Evolutionary conservation across 805 yeast species (phyloP), one percentile per base, ranked within the genome.

Genomic region (Schwanniomyces vanrijiae): DNA sequence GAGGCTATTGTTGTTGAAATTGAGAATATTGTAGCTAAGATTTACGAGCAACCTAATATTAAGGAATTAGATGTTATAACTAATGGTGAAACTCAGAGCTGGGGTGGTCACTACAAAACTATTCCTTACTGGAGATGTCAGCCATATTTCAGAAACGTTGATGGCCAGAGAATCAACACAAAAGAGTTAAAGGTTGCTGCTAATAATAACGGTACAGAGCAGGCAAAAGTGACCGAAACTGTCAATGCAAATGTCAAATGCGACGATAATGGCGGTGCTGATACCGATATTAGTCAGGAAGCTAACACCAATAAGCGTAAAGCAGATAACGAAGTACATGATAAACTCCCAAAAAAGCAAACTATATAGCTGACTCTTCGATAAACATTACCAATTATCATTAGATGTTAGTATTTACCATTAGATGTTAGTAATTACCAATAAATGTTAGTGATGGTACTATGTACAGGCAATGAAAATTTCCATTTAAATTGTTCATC

Each of bases 91-190:
- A 38, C 59, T 1, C 82, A 82, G 55, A 60, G 67, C 20, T 86
- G 95, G 91, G 96, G 96, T 41, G 96, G 96, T 0, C 57, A 75
- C 11, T 92, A 94, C 64, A 82, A 83, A 62, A 78, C 76, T 4
- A 81, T 92, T 13, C 98, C 99, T 1, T 90, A 86, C 64, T 92
- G 98, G 98, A 78, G 98, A 58, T 84, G 96, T 54, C 99, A 92
- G 68, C 99, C 99, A 2, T 87, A 88, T 62, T 92, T 92, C 75
- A 77, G 99, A 56, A 83, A 85, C 2, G 96, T 92, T 1, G 80
- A 89, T 62, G 98, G 98, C 19, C 82, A 70, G 46, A 71, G 69
- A 51, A 74, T 69, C 43, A 72, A 69, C 49, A 62, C 69, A 1
- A 55, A 75, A 28, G 56, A 58, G 13, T 60, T 72, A 43, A 65